Conservation (phyloP, 2,329 filamentous ascomycete species). For the Magnaporthales sp. region DNA sequence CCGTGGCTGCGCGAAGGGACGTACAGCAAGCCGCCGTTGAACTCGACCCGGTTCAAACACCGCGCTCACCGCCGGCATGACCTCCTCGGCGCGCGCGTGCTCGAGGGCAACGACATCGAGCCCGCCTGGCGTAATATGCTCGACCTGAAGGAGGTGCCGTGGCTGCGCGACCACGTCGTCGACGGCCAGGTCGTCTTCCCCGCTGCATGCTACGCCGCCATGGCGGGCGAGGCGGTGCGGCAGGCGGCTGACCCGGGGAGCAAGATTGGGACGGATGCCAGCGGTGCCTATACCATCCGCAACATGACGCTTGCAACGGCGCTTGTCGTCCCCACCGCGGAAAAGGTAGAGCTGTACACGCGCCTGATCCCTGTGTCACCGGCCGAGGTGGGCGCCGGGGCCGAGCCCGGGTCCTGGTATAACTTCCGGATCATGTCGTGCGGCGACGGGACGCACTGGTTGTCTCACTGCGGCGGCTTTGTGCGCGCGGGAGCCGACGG, state of each 20-base stretch:
- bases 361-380: not conserved
- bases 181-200: constrained; percentile 15
- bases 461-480: not conserved
- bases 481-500: no score
- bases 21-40: no score
- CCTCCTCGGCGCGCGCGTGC: constrained; percentile 23
- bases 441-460: no score
- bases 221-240: constrained; percentile 11
- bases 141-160: constrained; percentile 19
- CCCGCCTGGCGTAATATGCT: constrained; percentile 18
- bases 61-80: constrained; percentile 24
- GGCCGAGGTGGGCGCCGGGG: not conserved
- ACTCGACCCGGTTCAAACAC: constrained; percentile 9
- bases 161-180: constrained; percentile 17
- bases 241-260: not conserved
- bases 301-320: no score
- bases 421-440: no score
- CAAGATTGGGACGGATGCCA: not conserved
- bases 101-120: constrained; percentile 7
- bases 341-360: not conserved
- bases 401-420: no score
- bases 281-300: no score
- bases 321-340: not conserved
- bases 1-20: constrained; percentile 29
- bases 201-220: constrained; percentile 8